Evolutionary conservation across 257 asterid species (phyloP), one percentile per base, ranked within the genome.

Genomic region (Scutellaria baicalensis): DNA sequence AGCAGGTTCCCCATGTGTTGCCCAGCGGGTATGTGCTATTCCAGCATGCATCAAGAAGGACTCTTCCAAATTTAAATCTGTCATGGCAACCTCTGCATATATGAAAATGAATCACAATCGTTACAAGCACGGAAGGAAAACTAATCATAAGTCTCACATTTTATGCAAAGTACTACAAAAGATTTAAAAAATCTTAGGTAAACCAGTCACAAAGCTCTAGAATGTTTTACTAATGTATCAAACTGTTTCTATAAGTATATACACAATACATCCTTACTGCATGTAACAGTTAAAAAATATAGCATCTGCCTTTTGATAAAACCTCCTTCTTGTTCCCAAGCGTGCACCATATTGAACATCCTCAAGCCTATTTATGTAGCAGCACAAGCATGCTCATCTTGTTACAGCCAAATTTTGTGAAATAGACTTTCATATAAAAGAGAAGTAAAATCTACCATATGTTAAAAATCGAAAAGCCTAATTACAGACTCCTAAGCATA

Each of bases 11-110:
- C 99, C 99, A 71, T 94, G 99, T 40, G 99, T 94, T 61, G 99
- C 99, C 99, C 99, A 94, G 6, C 99, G 91, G 23, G 99, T 94
- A 79, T 94, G 99, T 33, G 99, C 97, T 72, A 94, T 91, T 58
- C 99, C 99, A 75, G 96, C 96, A 72, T 94, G 99, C 80, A 69
- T 72, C 44, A 82, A 71, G 78, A 87, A 94, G 39, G 97, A 83
- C 85, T 91, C 95, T 76, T 91, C 95, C 82, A 94, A 79, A 73
- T 91, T 88, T 71, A 94, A 79, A 65, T 88, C 84, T 3, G 90
- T 87, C 59, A 85, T 86, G 54, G 88, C 84, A 73, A 89, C 97
- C 39, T 91, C 99, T 94, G 90, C 39, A 74, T 73, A 76, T 38
- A 79, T 66, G 66, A 75, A 71, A 45, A 77, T 61, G 69, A 75